Percentiles rank a stretch among this genome's conserved stretches.
phyloP scores from a whole-genome alignment of 2,329 filamentous ascomycete species.

The Aspergillus ochraceus region DNA sequence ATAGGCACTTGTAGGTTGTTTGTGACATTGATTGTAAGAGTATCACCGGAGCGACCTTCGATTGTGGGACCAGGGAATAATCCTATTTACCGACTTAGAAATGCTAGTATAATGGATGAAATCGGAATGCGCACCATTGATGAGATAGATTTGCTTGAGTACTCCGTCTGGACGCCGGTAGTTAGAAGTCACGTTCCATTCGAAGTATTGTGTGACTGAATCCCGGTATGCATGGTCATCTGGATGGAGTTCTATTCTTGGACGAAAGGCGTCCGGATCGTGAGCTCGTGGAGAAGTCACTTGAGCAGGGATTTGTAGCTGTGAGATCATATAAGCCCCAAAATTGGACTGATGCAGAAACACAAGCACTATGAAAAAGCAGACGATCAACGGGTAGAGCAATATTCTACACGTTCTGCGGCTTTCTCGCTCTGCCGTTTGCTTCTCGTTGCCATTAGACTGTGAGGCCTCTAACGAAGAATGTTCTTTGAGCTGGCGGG shows the following conservation, averaged over 20 bases:
- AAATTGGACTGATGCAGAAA: conserved; percentile 15
- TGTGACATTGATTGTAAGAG: conserved; percentile 43
- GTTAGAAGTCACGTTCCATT: conserved; percentile 45
- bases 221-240: conserved; percentile 43
- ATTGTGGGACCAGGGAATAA: conserved; percentile 52
- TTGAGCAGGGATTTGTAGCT: background rate
- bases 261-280: conserved; percentile 14
- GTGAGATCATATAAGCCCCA: background rate
- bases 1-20: conserved; percentile 46
- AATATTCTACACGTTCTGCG: conserved; percentile 9
- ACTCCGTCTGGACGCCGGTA: conserved; percentile 52
- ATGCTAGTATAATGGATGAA: background rate
- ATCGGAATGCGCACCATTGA: conserved; percentile 44
- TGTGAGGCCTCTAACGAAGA: background rate
- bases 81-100: conserved; percentile 18
- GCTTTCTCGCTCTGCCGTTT: background rate
- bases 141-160: conserved; percentile 49
- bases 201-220: conserved; percentile 32
- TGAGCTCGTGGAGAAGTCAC: background rate
- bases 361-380: conserved; percentile 13
- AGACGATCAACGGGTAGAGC: conserved; percentile 17
- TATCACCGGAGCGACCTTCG: conserved; percentile 50
- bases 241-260: conserved; percentile 40
- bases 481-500: conserved; percentile 5
- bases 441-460: background rate